phyloP scores from a whole-genome alignment of 2,329 filamentous ascomycete species.

The Diaporthe amygdali region DNA sequence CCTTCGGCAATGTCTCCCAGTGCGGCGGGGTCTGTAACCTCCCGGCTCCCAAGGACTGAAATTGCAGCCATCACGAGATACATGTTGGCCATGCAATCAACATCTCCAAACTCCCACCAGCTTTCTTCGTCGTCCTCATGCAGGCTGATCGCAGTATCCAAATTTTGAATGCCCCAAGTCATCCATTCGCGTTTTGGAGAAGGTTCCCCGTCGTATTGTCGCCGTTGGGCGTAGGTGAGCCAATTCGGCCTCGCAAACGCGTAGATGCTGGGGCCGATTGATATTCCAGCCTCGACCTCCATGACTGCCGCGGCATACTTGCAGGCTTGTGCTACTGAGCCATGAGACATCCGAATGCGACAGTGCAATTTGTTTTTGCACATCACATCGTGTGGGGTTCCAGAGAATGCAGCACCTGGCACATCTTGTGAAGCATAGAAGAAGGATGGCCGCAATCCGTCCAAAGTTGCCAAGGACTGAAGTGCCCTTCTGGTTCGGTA shows the following conservation, averaged over 20 bases:
- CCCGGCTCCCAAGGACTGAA: not conserved
- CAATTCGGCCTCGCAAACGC: not conserved
- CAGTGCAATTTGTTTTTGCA: not conserved
- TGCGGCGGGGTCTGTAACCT: rapidly evolving
- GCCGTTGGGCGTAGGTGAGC: not conserved
- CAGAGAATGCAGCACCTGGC: not conserved
- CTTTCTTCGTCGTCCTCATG: not conserved
- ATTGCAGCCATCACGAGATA: not conserved
- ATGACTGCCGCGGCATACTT: not conserved
- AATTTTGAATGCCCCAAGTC: not conserved
- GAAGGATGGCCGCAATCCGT: not conserved
- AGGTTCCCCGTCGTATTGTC: not conserved
- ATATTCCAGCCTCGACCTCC: not conserved
- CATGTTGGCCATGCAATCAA: not conserved
- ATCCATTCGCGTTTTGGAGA: not conserved
- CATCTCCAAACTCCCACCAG: not conserved
- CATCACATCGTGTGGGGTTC: not conserved
- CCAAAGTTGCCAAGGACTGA: not conserved
- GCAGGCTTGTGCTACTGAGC: not conserved
- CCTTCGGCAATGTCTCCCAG: not conserved
- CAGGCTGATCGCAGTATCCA: not conserved
- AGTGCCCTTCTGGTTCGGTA: not conserved
- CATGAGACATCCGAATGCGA: not conserved
- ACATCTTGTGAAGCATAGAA: not conserved
- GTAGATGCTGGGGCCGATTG: not conserved